A percentile compares a stretch with the other conserved stretches of the same genome.
Evolutionary conservation across 495 filamentous ascomycete genomes (phyloP).

Genomic region (Neurospora sp.): DNA sequence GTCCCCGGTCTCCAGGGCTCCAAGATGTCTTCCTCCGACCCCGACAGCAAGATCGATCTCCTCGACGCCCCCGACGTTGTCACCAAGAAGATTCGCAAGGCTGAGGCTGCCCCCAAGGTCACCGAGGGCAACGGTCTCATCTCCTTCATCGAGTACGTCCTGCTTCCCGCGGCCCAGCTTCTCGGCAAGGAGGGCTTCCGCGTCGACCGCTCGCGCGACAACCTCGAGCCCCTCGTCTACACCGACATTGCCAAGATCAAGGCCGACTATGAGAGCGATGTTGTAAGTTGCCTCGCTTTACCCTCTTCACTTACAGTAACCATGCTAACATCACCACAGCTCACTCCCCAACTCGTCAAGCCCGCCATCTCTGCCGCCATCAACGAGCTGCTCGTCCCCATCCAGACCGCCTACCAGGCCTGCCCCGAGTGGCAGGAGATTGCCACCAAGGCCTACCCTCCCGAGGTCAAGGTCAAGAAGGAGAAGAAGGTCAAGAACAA

Average conservation of each 20-base stretch:
- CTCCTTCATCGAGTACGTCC: constrained; percentile 71
- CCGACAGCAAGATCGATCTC: constrained; percentile 81
- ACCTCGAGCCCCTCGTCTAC: constrained; percentile 68
- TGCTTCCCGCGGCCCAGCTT: constrained; percentile 58
- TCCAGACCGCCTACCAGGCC: constrained; percentile 58
- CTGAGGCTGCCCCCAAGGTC: constrained; percentile 61
- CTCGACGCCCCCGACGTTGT: constrained; percentile 66
- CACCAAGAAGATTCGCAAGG: constrained; percentile 72
- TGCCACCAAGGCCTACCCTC: constrained; percentile 72
- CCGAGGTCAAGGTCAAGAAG: constrained; percentile 41
- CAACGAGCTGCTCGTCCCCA: constrained; percentile 61
- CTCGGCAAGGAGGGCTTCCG: constrained; percentile 39
- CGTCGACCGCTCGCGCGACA: constrained; percentile 51
- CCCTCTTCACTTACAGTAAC: neutral
- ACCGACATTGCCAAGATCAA: constrained; percentile 58
- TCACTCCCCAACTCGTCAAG: constrained; percentile 80
- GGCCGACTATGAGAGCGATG: constrained; percentile 69
- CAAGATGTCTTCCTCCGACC: constrained; percentile 62
- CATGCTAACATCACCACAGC: constrained; percentile 34
- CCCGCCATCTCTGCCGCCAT: constrained; percentile 61
- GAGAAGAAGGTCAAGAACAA: constrained; percentile 75
- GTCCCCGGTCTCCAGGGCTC: constrained; percentile 72
- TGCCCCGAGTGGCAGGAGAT: constrained; percentile 75
- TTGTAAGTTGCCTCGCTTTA: constrained; percentile 51
- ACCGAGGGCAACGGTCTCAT: constrained; percentile 80